Evolutionary conservation across 2,329 filamentous ascomycete species (phyloP), one percentile per base, ranked within the genome.

Genomic region (Paecilomyces dactylethromorphus): DNA sequence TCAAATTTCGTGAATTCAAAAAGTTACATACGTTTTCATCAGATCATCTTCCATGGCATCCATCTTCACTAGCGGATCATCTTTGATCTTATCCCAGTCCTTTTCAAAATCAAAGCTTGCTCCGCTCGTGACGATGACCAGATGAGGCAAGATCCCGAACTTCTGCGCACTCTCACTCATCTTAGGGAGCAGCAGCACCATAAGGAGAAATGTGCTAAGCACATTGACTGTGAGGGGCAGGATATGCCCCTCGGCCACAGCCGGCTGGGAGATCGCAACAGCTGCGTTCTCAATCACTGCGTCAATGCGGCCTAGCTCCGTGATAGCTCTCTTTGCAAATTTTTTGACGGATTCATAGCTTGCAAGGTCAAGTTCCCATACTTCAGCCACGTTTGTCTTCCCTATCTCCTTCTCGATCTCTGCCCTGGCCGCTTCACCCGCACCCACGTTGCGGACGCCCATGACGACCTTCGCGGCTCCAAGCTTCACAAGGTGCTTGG

Each of bases 151-250:
- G 7, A 61, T 63, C 1, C 59, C 61, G 55, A 61, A 63, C 31
- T 58, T 59, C 21, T 56, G 55, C 8, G 64, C 66, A n/a, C 12
- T 56, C n/a, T 60, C 58, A 39, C 55, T 66, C 56, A 71, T 39
- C 26, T 67, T 68, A 3, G 69, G 65, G 10, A 69, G 29, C 6
- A 71, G 22, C 4, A 60, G 15, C 15, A 68, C 21, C 1, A 60
- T 66, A 3, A 73, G 51, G 8, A 71, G 54, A 15, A 70, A 65
- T 2, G 69, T 71, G 4, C 65, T 60, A 18, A 70, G 57, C 1
- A 71, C 63, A 58, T 73, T 73, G 2, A 68, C 64, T 1, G 61
- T 60, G 18, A 73, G 56, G 5, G 58, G 62, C 3, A 56, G 15
- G 18, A 61, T 58, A 50, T 61, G 62, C 1, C 68, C 69, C 26